A percentile compares a stretch with the other conserved stretches of the same genome.
Conservation (phyloP, 2,329 filamentous ascomycete genomes). For the Zasmidium cellare region DNA sequence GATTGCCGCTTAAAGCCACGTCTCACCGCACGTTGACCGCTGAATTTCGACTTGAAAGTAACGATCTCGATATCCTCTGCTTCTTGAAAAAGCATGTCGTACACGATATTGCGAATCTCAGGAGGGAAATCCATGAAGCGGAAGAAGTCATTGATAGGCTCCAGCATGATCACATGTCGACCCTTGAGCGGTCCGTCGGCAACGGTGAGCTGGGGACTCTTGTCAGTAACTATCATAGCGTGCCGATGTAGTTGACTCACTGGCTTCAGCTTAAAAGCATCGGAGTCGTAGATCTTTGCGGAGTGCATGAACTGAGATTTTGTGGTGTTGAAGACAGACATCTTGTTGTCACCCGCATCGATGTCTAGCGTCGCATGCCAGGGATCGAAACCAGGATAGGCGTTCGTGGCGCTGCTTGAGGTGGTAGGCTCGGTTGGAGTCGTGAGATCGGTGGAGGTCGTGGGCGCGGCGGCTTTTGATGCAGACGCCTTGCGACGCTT, state of each 20-base stretch:
- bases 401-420: not conserved
- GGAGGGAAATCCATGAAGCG: conserved; percentile 18
- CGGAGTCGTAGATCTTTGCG: conserved; percentile 5
- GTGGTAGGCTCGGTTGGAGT: not conserved
- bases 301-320: not conserved
- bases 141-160: conserved; percentile 16
- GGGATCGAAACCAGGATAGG: not conserved
- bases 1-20: not conserved
- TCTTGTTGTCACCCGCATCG: not conserved
- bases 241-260: not conserved
- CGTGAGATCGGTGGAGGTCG: no score
- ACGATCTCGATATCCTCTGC: not conserved
- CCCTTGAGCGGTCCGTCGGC: conserved; percentile 14
- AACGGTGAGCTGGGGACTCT: conserved; percentile 9
- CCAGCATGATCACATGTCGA: conserved; percentile 16
- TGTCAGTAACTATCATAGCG: not conserved
- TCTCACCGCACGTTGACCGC: conserved; percentile 3
- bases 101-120: conserved; percentile 25
- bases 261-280: conserved; percentile 12
- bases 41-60: not conserved
- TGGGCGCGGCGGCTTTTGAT: not conserved
- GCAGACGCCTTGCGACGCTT: not conserved
- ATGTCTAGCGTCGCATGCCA: not conserved
- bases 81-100: conserved; percentile 14
- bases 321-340: conserved; percentile 4